Base-by-base conservation (phyloP, 2,329 filamentous ascomycete genomes). In the Phoma herbarum region DNA sequence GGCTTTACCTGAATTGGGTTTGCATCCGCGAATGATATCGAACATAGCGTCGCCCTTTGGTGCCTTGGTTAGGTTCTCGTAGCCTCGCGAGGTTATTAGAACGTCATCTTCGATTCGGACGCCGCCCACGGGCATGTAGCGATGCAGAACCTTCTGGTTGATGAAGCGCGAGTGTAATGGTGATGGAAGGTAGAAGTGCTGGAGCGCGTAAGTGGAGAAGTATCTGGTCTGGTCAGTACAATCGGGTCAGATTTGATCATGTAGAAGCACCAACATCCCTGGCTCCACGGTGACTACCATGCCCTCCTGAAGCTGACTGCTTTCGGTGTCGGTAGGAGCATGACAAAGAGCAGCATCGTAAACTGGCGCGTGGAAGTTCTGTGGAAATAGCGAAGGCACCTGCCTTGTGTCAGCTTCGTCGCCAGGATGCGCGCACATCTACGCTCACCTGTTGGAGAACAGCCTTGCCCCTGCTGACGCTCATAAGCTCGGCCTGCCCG, bases 181-280 rank as follows among this genome's bases (percentile, higher is more conserved):
- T 64, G 93, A 87, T 46, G 87, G 83, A 12, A 96, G 81, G 73
- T 90, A 95, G 0, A 92, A 91, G 43, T 68, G 71, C 10, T 89
- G 86, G 61, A 97, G 91, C 64, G 96, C 96, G 74, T 93, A 97
- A 20, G 87, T 85, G 78, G 92, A 96, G 77, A 97, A 97, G 79
- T 97, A 97, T 62, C 94, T 88, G 86, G 88, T 60, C 25, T 5
- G 22, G 29, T 54, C 26, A 66, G 44, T 59, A 54, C 28, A 23
- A 10, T 10, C 28, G 4, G 2, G 26, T 22, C 2, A 14, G 2
- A 55, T 11, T 12, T 14, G 18, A 9, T 37, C 1, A 41, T 23
- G 7, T 14, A 9, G 33, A 22, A n/a, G 10, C 20, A 65, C 71
- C 67, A 44, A 75, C 72, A 85, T 80, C 16, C 84, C 83, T 10